phyloP scores from a whole-genome alignment of 2,329 filamentous ascomycete genomes.

The Ophiostoma australiae region DNA sequence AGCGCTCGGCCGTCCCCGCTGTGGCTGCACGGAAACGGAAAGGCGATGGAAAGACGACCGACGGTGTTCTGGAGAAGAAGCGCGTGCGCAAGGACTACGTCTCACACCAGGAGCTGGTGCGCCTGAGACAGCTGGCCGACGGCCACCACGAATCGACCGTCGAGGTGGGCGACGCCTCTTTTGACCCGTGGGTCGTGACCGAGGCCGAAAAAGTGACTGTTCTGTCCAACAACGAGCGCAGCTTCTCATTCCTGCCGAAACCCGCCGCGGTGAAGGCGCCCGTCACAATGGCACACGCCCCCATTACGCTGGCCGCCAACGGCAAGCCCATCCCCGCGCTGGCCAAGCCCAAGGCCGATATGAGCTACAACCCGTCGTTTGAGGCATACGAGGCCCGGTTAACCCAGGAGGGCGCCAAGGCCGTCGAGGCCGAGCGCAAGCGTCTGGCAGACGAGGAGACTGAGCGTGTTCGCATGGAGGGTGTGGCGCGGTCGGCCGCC shows the following conservation, averaged over 20 bases:
- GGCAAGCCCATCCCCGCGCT: constrained; percentile 78
- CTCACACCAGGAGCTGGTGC: constrained; percentile 74
- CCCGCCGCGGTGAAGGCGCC: constrained; percentile 65
- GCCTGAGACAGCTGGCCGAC: constrained; percentile 73
- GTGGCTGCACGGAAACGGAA: constrained; percentile 74
- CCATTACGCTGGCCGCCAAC: constrained; percentile 75
- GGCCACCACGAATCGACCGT: constrained; percentile 56
- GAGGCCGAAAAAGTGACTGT: constrained; percentile 33
- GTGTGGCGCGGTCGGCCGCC: constrained; percentile 63
- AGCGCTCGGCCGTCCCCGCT: constrained; percentile 75
- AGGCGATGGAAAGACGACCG: constrained; percentile 58
- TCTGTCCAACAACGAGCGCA: constrained; percentile 40
- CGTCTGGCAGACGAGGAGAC: constrained; percentile 63
- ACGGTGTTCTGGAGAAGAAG: constrained; percentile 71
- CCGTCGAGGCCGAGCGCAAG: constrained; percentile 71
- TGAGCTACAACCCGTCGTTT: constrained; percentile 89
- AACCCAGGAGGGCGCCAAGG: constrained; percentile 69
- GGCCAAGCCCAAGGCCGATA: constrained; percentile 70
- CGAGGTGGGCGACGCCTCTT: constrained; percentile 56
- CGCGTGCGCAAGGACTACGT: constrained; percentile 73
- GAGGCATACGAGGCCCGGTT: constrained; percentile 78
- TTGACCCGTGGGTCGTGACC: constrained; percentile 68
- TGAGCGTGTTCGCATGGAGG: constrained; percentile 62
- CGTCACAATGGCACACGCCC: constrained; percentile 66
- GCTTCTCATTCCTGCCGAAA: constrained; percentile 64